Percentiles rank a stretch among this genome's conserved stretches.
phyloP scores from a whole-genome alignment of 441 rosid species.

The Macaranga tanarius region DNA sequence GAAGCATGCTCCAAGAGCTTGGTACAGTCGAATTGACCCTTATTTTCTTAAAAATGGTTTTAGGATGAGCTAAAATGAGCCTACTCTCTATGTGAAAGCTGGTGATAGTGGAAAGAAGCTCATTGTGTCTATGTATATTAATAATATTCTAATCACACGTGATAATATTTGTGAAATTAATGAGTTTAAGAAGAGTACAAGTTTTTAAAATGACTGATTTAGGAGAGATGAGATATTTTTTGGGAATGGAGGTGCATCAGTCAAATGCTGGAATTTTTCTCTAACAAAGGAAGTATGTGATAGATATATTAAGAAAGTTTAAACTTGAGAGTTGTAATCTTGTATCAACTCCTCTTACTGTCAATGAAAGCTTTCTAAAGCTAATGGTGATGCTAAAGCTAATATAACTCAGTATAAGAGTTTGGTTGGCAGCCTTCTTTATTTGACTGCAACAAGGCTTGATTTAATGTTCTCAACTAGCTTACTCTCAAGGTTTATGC shows the following conservation, averaged over 20 bases:
- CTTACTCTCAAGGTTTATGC: too few species aligned
- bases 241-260: not conserved
- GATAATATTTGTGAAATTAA: not conserved
- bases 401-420: too few species aligned
- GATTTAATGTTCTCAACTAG: too few species aligned
- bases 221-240: not conserved
- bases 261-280: not conserved
- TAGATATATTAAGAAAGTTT: not conserved
- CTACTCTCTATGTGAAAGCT: not conserved
- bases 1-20: too few species aligned
- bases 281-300: not conserved
- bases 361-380: not conserved
- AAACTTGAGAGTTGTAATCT: not conserved
- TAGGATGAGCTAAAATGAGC: not conserved
- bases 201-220: not conserved
- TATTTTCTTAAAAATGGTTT: not conserved
- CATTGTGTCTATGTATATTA: not conserved
- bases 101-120: not conserved
- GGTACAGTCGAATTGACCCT: not conserved
- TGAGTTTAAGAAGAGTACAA: not conserved
- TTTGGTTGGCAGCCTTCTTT: too few species aligned
- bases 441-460: too few species aligned
- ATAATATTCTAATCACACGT: not conserved
- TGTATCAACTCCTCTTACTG: not conserved
- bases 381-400: too few species aligned